These are phyloP conservation scores for Apiosordaria backusii DNA, from an alignment of 495 filamentous ascomycete species.

Conservation along the genomic window DNA sequence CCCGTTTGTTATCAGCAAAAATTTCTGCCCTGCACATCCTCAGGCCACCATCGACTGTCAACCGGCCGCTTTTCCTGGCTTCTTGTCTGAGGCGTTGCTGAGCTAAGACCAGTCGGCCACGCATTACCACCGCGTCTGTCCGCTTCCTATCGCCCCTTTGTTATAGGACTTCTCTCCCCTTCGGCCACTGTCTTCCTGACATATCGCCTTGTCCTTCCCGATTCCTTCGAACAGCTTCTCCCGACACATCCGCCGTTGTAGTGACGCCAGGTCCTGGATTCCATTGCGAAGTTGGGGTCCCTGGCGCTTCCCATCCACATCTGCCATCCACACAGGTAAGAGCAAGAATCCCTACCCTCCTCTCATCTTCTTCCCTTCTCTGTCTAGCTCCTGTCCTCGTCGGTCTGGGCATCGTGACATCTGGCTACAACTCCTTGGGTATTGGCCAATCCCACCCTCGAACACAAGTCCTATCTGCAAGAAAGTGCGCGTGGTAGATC, in stretches of 20 bases:
- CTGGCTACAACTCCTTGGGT: slow-evolving; percentile 2
- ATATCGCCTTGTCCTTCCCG: slow-evolving; percentile 5
- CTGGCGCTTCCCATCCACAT: neutral
- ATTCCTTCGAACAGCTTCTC: neutral
- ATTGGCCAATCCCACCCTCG: slow-evolving; percentile 25
- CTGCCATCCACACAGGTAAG: neutral
- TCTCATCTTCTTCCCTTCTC: neutral
- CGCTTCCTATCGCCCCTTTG: slow-evolving; percentile 1
- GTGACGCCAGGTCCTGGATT: slow-evolving; percentile 14
- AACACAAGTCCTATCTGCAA: slow-evolving; percentile 8
- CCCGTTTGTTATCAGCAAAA: slow-evolving; percentile 10
- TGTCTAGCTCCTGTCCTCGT: slow-evolving; percentile 1
- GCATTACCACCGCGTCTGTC: slow-evolving; percentile 3
- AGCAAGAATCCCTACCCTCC: neutral
- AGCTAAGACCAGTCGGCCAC: slow-evolving; percentile 10
- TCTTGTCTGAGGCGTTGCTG: neutral
- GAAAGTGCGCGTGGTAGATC: slow-evolving; percentile 4
- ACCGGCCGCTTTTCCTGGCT: slow-evolving; percentile 2
- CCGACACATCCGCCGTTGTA: neutral
- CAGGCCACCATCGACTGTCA: neutral
- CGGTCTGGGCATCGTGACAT: slow-evolving; percentile 11
- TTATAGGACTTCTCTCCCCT: slow-evolving; percentile 18
- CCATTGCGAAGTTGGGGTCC: neutral
- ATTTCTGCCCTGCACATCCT: slow-evolving; percentile 4
- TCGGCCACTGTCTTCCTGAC: slow-evolving; percentile 12